These are phyloP conservation scores for Spathaspora boniae DNA, from an alignment of 805 yeast genomes.

Conservation along the genomic window DNA sequence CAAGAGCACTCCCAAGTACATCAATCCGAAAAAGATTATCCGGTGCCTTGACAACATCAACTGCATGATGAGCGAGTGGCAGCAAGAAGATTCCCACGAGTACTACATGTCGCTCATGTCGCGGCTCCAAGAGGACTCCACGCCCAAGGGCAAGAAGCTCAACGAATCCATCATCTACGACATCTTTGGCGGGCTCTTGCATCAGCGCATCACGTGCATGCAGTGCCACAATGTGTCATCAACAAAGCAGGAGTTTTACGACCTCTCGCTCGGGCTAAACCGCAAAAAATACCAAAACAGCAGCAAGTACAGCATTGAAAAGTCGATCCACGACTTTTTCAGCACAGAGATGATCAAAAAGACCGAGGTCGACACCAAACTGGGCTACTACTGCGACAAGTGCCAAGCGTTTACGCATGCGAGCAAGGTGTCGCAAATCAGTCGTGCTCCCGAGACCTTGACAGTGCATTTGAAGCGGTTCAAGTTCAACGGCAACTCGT, in stretches of 20 bases:
- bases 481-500: conserved; percentile 75
- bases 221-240: conserved; percentile 78
- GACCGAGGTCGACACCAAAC: conserved; percentile 56
- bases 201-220: conserved; percentile 81
- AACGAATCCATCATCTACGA: conserved; percentile 82
- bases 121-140: conserved; percentile 85
- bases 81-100: conserved; percentile 97
- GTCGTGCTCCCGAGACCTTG: conserved; percentile 83
- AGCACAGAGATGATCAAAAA: conserved; percentile 72
- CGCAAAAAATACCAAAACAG: conserved; percentile 23
- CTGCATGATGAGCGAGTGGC: conserved; percentile 96
- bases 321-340: conserved; percentile 77
- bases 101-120: conserved; percentile 90
- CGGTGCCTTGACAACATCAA: conserved; percentile 76
- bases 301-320: conserved; percentile 60
- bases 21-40: conserved; percentile 75
- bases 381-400: conserved; percentile 84
- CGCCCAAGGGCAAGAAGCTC: conserved; percentile 85
- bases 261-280: conserved; percentile 75
- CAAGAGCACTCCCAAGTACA: no score
- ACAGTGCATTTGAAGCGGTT: conserved; percentile 87
- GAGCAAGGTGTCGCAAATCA: conserved; percentile 66
- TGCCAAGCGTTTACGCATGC: conserved; percentile 80
- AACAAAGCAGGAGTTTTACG: conserved; percentile 92
- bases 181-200: conserved; percentile 86